Evolutionary conservation across 441 rosid species (phyloP), one percentile per base, ranked within the genome.

Genomic region (Manihot esculenta): DNA sequence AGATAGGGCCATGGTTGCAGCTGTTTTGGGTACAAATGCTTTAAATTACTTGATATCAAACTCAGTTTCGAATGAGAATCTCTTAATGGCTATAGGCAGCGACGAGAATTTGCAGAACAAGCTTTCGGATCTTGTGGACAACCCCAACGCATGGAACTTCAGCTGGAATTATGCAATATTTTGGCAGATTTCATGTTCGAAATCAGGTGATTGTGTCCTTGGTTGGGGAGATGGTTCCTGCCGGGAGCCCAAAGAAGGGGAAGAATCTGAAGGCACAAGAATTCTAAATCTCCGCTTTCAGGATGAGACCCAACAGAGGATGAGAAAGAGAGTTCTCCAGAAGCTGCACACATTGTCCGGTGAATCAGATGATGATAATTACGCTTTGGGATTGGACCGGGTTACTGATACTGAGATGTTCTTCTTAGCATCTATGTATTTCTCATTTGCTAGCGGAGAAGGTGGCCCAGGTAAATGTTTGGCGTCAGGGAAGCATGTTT

Each of bases 201-300:
- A 86, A 76, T 85, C 97, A 13, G 93, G 95, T 53, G 96, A 89
- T 18, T 87, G 85, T 83, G 93, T 89, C 47, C 74, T 93, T 24
- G 93, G 94, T 23, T 93, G 97, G 98, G 98, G 93, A 55, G 98
- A 93, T 68, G 97, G 97, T 70, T 91, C 83, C 48, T 91, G 97
- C 71, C 74, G 98, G 64, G 98, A 93, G 83, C 97, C 98, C 10
- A 81, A 74, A 61, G 88, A 84, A 6, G 89, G 84, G 44, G 98
- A 93, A 69, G 96, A 85, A 72, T 84, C 88, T 1, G 90, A 82
- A 59, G 84, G 79, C 33, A 57, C 83, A 27, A 81, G 80, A 45
- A 76, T 77, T 70, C 86, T 77, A 61, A 81, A 72, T 70, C 69
- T 70, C 10, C 84, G 83, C n/a, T 77, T 80, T 20, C 88, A 88